These are phyloP conservation scores for Ramicandelaber brevisporus DNA, from an alignment of 192 early-diverging fungal species.

Conservation along the genomic window DNA sequence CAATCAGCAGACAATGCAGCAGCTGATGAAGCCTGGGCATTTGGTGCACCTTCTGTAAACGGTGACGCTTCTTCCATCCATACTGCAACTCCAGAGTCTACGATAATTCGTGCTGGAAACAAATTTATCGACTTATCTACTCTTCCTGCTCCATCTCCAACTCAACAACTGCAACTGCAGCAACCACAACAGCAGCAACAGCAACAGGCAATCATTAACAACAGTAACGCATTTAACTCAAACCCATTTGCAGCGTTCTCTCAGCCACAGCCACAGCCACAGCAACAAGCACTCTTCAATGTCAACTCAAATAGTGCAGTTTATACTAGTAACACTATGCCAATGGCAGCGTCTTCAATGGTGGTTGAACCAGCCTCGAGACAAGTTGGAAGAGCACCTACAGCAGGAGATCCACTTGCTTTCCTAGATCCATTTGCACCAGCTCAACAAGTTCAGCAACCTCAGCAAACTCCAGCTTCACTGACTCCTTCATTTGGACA, in stretches of 20 bases:
- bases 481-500: not conserved
- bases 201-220: constrained; percentile 3
- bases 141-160: not conserved
- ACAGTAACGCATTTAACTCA: not conserved
- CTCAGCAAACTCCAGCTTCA: not conserved
- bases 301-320: no score
- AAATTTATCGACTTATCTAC: constrained; percentile 1
- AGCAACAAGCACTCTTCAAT: not conserved
- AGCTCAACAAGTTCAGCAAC: not conserved
- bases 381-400: no score
- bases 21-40: not conserved
- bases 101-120: not conserved
- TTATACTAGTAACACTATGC: no score
- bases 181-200: constrained; percentile 1
- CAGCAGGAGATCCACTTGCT: no score
- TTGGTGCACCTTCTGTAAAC: not conserved
- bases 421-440: no score
- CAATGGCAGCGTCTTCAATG: no score
- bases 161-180: constrained; percentile 3
- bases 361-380: no score
- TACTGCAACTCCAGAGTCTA: not conserved
- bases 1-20: not conserved
- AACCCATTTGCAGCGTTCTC: not conserved
- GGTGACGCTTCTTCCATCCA: not conserved
- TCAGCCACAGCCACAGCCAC: not conserved